Base-by-base conservation (phyloP, 192 early-diverging fungal genomes). In the Coemansia sp. region DNA sequence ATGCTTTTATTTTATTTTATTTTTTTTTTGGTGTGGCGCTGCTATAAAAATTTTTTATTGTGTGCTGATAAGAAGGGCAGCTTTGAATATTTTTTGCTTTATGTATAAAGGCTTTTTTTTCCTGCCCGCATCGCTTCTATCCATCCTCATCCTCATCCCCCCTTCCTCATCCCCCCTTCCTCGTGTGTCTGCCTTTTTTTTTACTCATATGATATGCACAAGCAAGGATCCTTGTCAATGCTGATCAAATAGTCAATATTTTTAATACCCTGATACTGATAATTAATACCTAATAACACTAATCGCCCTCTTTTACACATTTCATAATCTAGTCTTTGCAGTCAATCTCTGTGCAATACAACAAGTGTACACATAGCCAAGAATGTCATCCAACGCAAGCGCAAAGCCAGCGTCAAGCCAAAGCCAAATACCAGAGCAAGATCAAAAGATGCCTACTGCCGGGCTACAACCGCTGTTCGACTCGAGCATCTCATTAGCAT, bases 381-480 rank as follows among this genome's bases (percentile, higher is more conserved):
- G 7, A 57, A n/a, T 31, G 17, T 57, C 56, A 32, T 31, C 31
- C 28, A 25, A 33, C 31, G 31, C 29, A 29, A 57, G 31, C 25
- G 31, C 25, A 57, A 57, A 30, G 25, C 58, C 55, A 56, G 28
- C 55, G 32, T 31, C 56, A 57, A 31, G 11, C 25, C 30, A 25
- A 33, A 54, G 29, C 51, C 20, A 54, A 20, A 22, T 5, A 17
- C 55, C 22, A 0, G 56, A 52, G 30, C 59, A 58, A 20, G 30
- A 55, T 20, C 49, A 52, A 7, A 4, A 36, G 20, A 34, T 17
- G 49, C 60, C 48, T 12, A 33, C 34, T 42, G 68, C 61, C 4
- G 51, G 60, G 8, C 58, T 77, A 40, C 75, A 72, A 66, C 75
- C 75, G 45, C 69, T 77, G 45, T 77, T 77, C 40, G 75, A 77